Percentiles rank a stretch among this genome's conserved stretches.
These are phyloP conservation scores for Daldinia decipiens DNA, from an alignment of 495 filamentous ascomycete genomes.

Conservation along the genomic window DNA sequence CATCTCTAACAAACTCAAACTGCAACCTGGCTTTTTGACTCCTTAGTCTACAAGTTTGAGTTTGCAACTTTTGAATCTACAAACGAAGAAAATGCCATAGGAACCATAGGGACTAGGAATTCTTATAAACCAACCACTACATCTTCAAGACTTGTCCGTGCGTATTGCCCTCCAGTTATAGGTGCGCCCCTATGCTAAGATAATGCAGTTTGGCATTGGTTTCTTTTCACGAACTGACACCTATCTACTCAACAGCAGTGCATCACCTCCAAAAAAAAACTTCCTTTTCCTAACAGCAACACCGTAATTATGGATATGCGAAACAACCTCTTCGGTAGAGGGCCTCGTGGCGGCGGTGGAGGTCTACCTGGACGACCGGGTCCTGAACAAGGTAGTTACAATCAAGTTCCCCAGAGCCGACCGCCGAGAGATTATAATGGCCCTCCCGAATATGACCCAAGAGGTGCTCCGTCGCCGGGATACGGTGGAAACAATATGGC, in stretches of 20 bases:
- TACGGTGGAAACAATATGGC: constrained; percentile 32
- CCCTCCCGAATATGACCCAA: constrained; percentile 36
- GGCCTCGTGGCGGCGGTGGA: constrained; percentile 35
- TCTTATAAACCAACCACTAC: background rate
- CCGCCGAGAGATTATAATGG: constrained; percentile 38
- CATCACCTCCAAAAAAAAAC: background rate
- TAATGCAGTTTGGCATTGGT: background rate
- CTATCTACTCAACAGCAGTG: background rate
- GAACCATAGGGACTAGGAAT: too few species aligned
- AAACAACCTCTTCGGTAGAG: constrained; percentile 54
- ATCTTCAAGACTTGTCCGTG: background rate
- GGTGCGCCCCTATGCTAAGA: background rate
- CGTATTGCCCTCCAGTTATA: too few species aligned
- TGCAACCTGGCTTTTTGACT: constrained; percentile 20
- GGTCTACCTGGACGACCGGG: constrained; percentile 47
- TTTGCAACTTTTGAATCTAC: background rate
- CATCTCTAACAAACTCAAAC: background rate
- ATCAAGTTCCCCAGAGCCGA: constrained; percentile 41
- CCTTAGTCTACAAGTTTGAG: background rate
- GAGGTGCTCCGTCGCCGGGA: constrained; percentile 36
- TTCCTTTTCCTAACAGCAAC: background rate
- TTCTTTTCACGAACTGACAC: background rate
- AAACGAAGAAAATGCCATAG: constrained; percentile 17
- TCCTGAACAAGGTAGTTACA: constrained; percentile 40
- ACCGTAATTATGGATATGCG: constrained; percentile 51